These are phyloP conservation scores for Ceratocystis albifundus DNA, from an alignment of 2,329 filamentous ascomycete species.

Conservation along the genomic window DNA sequence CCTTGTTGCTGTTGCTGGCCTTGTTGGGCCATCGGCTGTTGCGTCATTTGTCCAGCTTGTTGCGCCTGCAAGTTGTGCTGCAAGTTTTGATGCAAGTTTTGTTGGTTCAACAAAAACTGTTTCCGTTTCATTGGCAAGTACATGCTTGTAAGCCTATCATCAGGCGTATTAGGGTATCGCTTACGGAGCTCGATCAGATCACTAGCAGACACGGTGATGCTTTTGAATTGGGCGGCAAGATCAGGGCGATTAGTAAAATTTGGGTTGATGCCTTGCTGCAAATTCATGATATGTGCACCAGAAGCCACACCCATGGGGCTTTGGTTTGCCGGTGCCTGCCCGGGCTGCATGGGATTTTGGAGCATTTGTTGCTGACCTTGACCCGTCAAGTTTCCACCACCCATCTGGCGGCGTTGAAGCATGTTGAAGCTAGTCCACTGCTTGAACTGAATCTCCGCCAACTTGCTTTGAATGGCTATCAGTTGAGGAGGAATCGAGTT, in stretches of 20 bases:
- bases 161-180: not conserved
- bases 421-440: conserved; percentile 21
- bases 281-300: not conserved
- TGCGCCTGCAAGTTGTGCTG: conserved; percentile 27
- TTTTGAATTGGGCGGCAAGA: conserved; percentile 2
- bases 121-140: not conserved
- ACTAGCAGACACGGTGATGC: not conserved
- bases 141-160: not conserved
- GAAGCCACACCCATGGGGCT: conserved; percentile 23
- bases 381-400: not conserved
- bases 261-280: not conserved
- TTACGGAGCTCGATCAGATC: conserved; percentile 2
- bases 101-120: conserved; percentile 28
- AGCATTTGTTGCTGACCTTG: conserved; percentile 1
- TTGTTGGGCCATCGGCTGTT: conserved; percentile 26
- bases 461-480: conserved; percentile 17
- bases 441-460: conserved; percentile 27
- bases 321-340: conserved; percentile 18
- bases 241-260: conserved; percentile 4
- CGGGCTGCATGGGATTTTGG: conserved; percentile 8
- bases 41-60: conserved; percentile 26
- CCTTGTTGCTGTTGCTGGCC: conserved; percentile 22
- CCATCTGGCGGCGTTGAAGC: conserved; percentile 14
- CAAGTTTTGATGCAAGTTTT: conserved; percentile 28
- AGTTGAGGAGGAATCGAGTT: conserved; percentile 26